A percentile compares a stretch with the other conserved stretches of the same genome.
Evolutionary conservation across 2,329 filamentous ascomycete species (phyloP).

Genomic region (Pseudogymnoascus sp.): DNA sequence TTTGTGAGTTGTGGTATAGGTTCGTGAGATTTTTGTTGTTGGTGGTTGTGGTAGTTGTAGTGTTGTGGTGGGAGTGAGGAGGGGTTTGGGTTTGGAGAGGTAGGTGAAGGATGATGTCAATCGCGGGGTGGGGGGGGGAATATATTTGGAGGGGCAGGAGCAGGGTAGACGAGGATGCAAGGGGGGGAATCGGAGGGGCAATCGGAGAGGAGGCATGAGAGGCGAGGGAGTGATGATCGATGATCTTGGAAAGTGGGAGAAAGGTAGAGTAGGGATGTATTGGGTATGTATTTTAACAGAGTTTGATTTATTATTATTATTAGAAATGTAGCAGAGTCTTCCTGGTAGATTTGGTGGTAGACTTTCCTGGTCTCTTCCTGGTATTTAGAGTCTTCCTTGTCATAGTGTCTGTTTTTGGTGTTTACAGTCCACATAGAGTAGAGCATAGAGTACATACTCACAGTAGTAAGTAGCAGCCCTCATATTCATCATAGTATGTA

Average conservation of each 20-base stretch:
- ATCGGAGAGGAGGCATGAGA: neutral
- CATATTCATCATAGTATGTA: neutral
- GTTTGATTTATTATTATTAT: neutral
- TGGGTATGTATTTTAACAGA: neutral
- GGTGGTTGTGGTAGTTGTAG: neutral
- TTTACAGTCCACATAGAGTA: neutral
- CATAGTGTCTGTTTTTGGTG: neutral
- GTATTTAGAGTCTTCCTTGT: neutral
- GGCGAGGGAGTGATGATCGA: neutral
- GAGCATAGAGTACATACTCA: neutral
- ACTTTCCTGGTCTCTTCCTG: neutral
- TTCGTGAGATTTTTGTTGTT: neutral
- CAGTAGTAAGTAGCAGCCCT: neutral
- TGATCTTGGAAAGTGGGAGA: neutral
- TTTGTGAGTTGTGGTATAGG: neutral
- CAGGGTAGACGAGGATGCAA: neutral
- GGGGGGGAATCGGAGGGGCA: neutral
- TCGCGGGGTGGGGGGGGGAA: neutral
- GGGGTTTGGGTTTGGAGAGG: neutral
- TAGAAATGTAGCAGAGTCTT: neutral
- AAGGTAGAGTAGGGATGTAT: neutral
- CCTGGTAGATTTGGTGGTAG: neutral
- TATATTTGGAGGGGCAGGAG: neutral
- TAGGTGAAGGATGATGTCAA: neutral
- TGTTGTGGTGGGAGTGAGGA: neutral